Evolutionary conservation across 2,329 filamentous ascomycete genomes (phyloP), one percentile per base, ranked within the genome.

Genomic region (Cryphonectria radicalis): DNA sequence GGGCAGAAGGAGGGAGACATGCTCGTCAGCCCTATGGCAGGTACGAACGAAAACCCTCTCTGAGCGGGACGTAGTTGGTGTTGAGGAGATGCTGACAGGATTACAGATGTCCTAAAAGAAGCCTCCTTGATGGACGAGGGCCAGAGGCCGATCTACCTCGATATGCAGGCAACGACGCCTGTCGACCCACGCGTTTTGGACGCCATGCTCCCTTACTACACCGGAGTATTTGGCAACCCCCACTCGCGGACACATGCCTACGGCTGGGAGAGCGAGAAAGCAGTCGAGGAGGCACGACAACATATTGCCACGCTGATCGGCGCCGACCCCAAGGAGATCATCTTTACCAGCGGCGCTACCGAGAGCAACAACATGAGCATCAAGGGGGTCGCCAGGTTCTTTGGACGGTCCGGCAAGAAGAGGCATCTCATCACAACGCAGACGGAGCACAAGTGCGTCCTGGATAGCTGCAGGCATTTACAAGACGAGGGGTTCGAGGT

Each of bases 311-410:
- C 87, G 55, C 88, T 99, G 69, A 96, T 99, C 75, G 95, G 95
- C 37, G 96, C 96, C 40, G 94, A 99, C 80, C 86, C 96, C 7
- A 99, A 99, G 83, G 96, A 99, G 81, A 98, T 99, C 75, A 97
- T 99, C 77, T 98, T 99, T 83, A 99, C 96, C 8, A 98, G 95
- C 77, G 96, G 96, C 69, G 96, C 96, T 22, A 99, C 96, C 0
- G 96, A 99, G 85, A 98, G 94, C 80, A 99, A 99, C 84, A 99
- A 99, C 79, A 99, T 99, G 96, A 97, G 94, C 82, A 94, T 99
- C 84, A 99, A 99, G 84, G 96, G 96, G 74, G 95, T 99, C 11
- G 95, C 96, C 28, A 89, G 95, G 74, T 99, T 99, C 84, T 98
- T 98, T 80, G 94, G 94, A 75, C 90, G 93, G 71, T 91, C 90